phyloP scores from a whole-genome alignment of 805 yeast species.

The Hanseniaspora thailandica region DNA sequence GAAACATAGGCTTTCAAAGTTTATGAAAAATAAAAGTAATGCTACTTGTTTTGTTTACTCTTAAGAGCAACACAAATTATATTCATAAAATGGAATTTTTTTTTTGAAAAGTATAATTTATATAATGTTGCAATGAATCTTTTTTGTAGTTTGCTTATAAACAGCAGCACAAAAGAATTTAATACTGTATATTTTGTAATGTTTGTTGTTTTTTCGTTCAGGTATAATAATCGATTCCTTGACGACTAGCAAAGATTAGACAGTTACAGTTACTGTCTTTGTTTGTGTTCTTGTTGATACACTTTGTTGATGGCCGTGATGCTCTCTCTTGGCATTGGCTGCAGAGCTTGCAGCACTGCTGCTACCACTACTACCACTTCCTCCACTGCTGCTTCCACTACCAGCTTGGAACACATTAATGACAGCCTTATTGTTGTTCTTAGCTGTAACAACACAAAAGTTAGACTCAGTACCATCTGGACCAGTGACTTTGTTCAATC shows the following conservation, averaged over 20 bases:
- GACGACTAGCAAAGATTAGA: not conserved
- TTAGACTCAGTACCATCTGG: constrained; percentile 55
- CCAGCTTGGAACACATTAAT: constrained; percentile 52
- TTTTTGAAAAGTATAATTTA: no score
- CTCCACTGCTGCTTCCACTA: no score
- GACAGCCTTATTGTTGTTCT: constrained; percentile 47
- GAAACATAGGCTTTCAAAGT: no score
- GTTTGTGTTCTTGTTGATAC: not conserved
- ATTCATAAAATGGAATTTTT: no score
- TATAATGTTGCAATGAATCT: no score
- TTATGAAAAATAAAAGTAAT: no score
- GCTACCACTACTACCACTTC: not conserved
- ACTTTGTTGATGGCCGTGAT: constrained; percentile 6
- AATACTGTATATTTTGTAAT: no score
- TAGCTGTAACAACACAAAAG: constrained; percentile 78
- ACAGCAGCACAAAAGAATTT: no score
- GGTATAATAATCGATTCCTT: not conserved
- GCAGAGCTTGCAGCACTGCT: not conserved
- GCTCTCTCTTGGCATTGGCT: constrained; percentile 4
- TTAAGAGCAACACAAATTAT: no score
- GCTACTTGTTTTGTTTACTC: no score
- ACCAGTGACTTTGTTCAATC: constrained; percentile 44
- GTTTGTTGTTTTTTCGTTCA: no score
- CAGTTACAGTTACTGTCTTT: constrained; percentile 1
- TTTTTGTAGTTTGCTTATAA: no score